Conservation (phyloP, 345 rosid species). For the Streptanthus diversifolius region DNA sequence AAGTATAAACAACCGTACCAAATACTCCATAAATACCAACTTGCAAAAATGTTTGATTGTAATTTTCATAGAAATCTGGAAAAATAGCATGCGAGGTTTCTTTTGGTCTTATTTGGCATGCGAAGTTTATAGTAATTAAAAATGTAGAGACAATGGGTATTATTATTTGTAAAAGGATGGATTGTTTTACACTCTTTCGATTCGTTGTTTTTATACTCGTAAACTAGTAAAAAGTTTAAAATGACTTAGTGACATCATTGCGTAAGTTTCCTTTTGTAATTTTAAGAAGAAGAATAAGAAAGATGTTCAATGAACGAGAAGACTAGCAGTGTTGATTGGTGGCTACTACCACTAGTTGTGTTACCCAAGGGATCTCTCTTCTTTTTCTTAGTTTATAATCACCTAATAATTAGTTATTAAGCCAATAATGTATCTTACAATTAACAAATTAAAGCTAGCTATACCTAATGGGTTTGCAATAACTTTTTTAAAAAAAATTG, state of each 20-base stretch:
- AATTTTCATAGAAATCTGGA: background rate
- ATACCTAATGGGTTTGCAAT: background rate
- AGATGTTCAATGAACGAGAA: slow-evolving; percentile 32
- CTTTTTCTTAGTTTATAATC: background rate
- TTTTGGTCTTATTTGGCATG: slow-evolving; percentile 11
- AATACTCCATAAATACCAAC: slow-evolving; percentile 29
- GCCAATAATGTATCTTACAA: background rate
- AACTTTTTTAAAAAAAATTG: background rate
- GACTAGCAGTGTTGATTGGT: slow-evolving; percentile 29
- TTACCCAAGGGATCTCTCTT: slow-evolving; percentile 12
- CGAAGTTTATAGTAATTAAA: background rate
- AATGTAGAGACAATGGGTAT: slow-evolving; percentile 8
- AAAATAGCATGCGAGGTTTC: slow-evolving; percentile 1
- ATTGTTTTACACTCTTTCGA: slow-evolving; percentile 27
- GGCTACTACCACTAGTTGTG: slow-evolving; percentile 30
- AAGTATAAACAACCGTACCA: slow-evolving; percentile 23
- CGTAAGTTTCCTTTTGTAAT: slow-evolving; percentile 10
- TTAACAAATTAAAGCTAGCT: background rate
- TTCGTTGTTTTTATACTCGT: slow-evolving; percentile 11
- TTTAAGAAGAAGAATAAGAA: background rate
- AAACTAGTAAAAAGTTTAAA: background rate
- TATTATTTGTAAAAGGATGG: background rate
- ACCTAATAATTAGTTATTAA: background rate
- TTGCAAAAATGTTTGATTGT: slow-evolving; percentile 1
- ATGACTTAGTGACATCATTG: slow-evolving; percentile 21